These are phyloP conservation scores for Leptomonas pyrrhocoris DNA, from an alignment of 208 protist genomes.

Conservation along the genomic window DNA sequence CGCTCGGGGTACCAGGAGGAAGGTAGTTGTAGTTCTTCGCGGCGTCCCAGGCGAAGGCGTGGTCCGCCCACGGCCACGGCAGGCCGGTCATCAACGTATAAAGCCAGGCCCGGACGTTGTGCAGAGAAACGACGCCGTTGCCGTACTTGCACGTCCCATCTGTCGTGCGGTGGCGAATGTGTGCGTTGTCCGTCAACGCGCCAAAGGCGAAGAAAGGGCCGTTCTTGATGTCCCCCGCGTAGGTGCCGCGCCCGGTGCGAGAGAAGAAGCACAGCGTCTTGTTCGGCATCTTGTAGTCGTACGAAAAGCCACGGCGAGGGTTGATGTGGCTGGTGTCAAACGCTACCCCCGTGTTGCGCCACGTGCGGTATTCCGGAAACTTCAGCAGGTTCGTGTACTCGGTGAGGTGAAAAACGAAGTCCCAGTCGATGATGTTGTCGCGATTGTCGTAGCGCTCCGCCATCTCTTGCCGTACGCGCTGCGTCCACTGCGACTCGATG, in stretches of 20 bases:
- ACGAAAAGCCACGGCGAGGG: constrained; percentile 75
- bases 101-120: constrained; percentile 90
- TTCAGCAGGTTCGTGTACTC: constrained; percentile 90
- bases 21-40: constrained; percentile 83
- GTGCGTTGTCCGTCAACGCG: constrained; percentile 66
- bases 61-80: constrained; percentile 86
- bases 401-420: constrained; percentile 85
- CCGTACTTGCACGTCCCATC: constrained; percentile 91
- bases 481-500: constrained; percentile 64
- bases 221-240: constrained; percentile 86
- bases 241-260: constrained; percentile 63
- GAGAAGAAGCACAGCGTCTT: constrained; percentile 89
- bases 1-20: constrained; percentile 67
- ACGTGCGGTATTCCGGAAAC: constrained; percentile 89
- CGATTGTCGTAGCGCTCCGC: constrained; percentile 92
- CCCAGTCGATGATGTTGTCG: constrained; percentile 94
- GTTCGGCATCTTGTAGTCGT: constrained; percentile 82
- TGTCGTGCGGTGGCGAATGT: constrained; percentile 68
- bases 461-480: constrained; percentile 86
- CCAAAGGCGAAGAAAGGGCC: constrained; percentile 87
- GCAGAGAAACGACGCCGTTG: constrained; percentile 88
- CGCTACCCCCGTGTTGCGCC: constrained; percentile 86
- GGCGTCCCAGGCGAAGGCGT: constrained; percentile 91
- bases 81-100: constrained; percentile 84
- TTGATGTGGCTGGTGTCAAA: constrained; percentile 90